Evolutionary conservation across 768 basidiomycete genomes (phyloP).

Genomic region (Royoungia palumana): DNA sequence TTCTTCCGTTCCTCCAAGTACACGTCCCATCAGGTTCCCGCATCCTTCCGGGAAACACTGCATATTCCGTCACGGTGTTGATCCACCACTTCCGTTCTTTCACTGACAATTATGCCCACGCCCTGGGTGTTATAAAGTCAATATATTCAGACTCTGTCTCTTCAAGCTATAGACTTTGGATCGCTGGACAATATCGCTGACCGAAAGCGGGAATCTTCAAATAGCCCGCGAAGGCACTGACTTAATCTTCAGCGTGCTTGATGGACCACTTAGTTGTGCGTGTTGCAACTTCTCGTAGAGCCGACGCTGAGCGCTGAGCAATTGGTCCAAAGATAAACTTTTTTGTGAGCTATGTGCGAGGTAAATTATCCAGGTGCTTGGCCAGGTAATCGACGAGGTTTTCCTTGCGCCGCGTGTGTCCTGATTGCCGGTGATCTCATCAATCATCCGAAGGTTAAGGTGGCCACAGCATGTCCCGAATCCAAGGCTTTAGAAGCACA

Average conservation of each 20-base stretch:
- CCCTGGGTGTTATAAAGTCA: slow-evolving; percentile 41
- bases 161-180: slow-evolving; percentile 50
- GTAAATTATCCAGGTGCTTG: slow-evolving; percentile 54
- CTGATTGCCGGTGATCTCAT: slow-evolving; percentile 69
- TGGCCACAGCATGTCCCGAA: slow-evolving; percentile 63
- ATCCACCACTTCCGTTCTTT: slow-evolving; percentile 45
- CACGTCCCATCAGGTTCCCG: slow-evolving; percentile 44
- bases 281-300: slow-evolving; percentile 42
- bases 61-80: slow-evolving; percentile 60
- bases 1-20: slow-evolving; percentile 45
- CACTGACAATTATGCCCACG: slow-evolving; percentile 71
- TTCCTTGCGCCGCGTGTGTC: slow-evolving; percentile 50
- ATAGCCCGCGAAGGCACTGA: slow-evolving; percentile 56
- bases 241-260: slow-evolving; percentile 51
- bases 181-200: slow-evolving; percentile 67
- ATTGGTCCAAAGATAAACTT: slow-evolving; percentile 36
- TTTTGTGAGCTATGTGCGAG: slow-evolving; percentile 55
- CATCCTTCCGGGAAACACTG: slow-evolving; percentile 54
- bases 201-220: slow-evolving; percentile 56
- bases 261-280: slow-evolving; percentile 42
- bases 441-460: slow-evolving; percentile 57
- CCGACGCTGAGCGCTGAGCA: slow-evolving; percentile 50
- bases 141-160: background rate
- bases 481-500: slow-evolving; percentile 54
- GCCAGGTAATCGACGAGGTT: slow-evolving; percentile 52